Percentiles rank a stretch among this genome's conserved stretches.
These are phyloP conservation scores for Coemansia sp. DNA, from an alignment of 192 early-diverging fungal species.

Conservation along the genomic window DNA sequence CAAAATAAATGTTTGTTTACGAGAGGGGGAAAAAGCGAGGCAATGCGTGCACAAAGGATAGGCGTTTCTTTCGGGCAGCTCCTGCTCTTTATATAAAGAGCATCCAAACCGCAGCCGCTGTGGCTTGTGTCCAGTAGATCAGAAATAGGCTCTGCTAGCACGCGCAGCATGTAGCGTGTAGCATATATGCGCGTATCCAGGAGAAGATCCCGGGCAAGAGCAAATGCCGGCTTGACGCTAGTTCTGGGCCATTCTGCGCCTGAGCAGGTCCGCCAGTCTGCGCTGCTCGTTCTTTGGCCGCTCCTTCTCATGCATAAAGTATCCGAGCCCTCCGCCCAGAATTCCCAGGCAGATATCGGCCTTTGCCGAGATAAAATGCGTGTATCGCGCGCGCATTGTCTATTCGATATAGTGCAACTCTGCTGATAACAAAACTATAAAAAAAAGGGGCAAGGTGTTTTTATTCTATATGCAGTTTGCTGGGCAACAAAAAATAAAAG, in stretches of 20 bases:
- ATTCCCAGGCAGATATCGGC: conserved; percentile 37
- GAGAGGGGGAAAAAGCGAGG: neutral
- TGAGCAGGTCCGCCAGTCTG: conserved; percentile 25
- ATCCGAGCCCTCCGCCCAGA: conserved; percentile 38
- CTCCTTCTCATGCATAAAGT: conserved; percentile 46
- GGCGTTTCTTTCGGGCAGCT: no score
- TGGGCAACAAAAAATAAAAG: no score
- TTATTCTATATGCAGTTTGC: no score
- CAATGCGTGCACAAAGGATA: no score
- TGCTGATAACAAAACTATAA: neutral
- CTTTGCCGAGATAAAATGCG: conserved; percentile 38
- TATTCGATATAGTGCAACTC: neutral
- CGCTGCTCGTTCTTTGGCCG: conserved; percentile 24
- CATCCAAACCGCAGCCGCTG: neutral
- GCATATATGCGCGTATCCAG: neutral
- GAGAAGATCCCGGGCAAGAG: neutral
- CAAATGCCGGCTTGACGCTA: neutral
- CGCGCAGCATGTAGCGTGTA: no score
- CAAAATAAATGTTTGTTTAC: conserved; percentile 1
- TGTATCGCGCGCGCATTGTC: conserved; percentile 34
- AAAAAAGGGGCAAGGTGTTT: no score
- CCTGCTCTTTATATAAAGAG: neutral
- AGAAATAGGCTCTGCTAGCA: no score
- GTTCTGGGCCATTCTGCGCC: conserved; percentile 16
- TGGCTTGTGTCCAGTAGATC: neutral